Evolutionary conservation across 2,329 filamentous ascomycete genomes (phyloP).

Genomic region (Phaeomoniella chlamydospora): DNA sequence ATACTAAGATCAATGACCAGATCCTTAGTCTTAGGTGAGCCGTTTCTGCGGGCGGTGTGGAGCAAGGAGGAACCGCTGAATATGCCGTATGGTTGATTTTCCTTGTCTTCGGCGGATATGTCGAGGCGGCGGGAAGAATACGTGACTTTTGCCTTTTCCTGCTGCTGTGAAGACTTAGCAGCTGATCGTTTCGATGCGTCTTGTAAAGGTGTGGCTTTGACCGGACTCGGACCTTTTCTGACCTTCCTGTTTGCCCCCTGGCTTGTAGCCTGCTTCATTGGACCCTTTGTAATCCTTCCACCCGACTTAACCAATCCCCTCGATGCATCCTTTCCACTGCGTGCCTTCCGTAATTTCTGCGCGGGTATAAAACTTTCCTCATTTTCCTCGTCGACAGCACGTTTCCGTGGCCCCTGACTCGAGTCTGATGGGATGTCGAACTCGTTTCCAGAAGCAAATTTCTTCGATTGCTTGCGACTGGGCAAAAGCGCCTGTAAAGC

Average conservation of each 20-base stretch:
- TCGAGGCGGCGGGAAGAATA: conserved; percentile 1
- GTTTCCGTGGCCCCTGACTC: too few relatives aligned
- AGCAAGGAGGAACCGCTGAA: background rate
- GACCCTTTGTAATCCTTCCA: background rate
- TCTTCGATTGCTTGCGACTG: background rate
- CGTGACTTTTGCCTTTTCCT: conserved; percentile 1
- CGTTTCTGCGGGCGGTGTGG: background rate
- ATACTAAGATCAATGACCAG: background rate
- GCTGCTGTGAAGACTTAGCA: background rate
- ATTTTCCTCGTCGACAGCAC: too few relatives aligned
- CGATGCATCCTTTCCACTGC: background rate
- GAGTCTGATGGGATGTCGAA: background rate
- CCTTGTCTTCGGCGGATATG: background rate
- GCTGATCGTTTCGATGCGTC: background rate
- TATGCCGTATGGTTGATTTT: background rate
- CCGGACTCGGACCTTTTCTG: background rate
- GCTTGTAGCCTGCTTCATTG: background rate
- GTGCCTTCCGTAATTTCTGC: background rate
- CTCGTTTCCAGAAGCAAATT: too few relatives aligned
- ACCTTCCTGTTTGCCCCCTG: background rate
- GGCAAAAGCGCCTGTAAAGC: background rate
- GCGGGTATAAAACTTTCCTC: background rate
- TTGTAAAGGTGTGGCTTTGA: background rate
- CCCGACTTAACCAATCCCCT: background rate
- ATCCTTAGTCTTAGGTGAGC: background rate